Evolutionary conservation across 169 alveolate genomes (phyloP), one percentile per base, ranked within the genome.

Genomic region (Cryptosporidium parvum): DNA sequence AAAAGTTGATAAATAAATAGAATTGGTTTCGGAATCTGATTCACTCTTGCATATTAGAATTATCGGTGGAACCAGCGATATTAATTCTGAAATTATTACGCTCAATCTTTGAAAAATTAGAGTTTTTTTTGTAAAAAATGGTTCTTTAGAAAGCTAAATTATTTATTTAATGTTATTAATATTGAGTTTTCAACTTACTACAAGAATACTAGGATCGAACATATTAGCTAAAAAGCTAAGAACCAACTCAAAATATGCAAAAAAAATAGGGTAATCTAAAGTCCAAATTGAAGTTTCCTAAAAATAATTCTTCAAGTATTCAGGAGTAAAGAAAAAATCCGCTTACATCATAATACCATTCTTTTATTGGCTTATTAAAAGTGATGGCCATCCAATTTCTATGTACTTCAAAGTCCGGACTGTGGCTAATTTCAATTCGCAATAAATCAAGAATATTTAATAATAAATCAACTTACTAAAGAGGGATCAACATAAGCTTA

Each of bases 311-410:
- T 31, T 52, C 51, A 45, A 59, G 10, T 52, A 33, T 29, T 70
- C 42, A 3, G n/a, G 26, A 70, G 0, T n/a, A 9, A 1, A 42
- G 26, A 31, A 33, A 8, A 33, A 18, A 42, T 52, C n/a, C 58
- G 33, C 86, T 33, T 51, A 85, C 92, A 69, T 92, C 93, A 51
- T 44, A 58, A 85, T 95, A 95, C 97, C 96, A 93, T 75, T 92
- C 91, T 6, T 93, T 86, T 42, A 95, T 62, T 31, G 97, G 96
- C 51, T 93, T 92, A 23, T 92, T 73, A 71, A 85, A 93, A 37
- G 96, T 94, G 68, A 95, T 91, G 44, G 97, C 96, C 93, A 94
- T 93, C 96, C 96, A 95, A 92, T 95, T 95, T 65, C 97, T 86
- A 86, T 95, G 97, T 29, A 95, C 97, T 86, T 95, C 97, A 92